phyloP scores from a whole-genome alignment of 2,329 filamentous ascomycete genomes.

The Cercospora sojina region DNA sequence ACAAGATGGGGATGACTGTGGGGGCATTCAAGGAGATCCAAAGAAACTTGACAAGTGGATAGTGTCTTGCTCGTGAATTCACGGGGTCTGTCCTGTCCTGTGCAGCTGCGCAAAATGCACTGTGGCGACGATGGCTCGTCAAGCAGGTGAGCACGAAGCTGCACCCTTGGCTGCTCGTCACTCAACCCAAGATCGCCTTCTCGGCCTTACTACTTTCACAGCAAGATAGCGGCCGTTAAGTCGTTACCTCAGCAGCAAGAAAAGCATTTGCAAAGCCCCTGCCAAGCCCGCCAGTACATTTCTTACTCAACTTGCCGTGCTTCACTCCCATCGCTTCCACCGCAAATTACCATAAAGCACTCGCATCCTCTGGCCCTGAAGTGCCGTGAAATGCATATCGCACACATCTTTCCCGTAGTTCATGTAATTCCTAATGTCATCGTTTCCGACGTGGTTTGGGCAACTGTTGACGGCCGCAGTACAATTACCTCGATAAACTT shows the following conservation, averaged over 20 bases:
- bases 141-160: background rate
- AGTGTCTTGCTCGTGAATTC: too few relatives aligned
- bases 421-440: background rate
- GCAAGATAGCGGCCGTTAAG: too few relatives aligned
- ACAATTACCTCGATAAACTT: background rate
- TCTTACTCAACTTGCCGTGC: background rate
- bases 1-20: constrained; percentile 15
- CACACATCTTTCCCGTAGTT: background rate
- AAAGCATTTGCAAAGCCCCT: background rate
- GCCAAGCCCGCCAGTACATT: background rate
- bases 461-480: background rate
- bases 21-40: constrained; percentile 19
- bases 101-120: background rate
- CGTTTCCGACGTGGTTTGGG: background rate
- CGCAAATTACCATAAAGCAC: background rate
- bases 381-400: background rate
- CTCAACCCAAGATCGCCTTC: background rate
- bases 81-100: too few relatives aligned
- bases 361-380: background rate
- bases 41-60: background rate
- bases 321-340: background rate
- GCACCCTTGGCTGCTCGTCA: background rate
- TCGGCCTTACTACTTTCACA: too few relatives aligned
- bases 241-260: too few relatives aligned
- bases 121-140: background rate